A percentile compares a stretch with the other conserved stretches of the same genome.
Conservation (phyloP, 2,329 filamentous ascomycete genomes). For the Aspergillus sp. region DNA sequence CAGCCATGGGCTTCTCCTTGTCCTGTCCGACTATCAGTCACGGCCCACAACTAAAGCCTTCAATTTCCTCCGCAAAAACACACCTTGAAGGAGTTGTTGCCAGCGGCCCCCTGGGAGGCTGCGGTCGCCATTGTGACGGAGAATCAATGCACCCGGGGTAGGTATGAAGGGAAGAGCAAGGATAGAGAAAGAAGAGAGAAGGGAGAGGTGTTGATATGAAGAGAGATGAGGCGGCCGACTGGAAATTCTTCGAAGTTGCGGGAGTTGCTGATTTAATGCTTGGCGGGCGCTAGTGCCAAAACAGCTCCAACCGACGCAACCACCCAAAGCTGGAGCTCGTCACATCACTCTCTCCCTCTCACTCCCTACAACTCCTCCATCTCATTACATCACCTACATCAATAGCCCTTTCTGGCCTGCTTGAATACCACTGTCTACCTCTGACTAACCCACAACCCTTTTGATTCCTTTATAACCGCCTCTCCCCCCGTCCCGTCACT, state of each 20-base stretch:
- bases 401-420: neutral
- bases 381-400: neutral
- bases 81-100: slow-evolving; percentile 68
- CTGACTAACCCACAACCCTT: too few relatives aligned
- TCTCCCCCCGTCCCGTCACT: slow-evolving; percentile 5
- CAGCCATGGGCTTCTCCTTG: slow-evolving; percentile 98
- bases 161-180: slow-evolving; percentile 9
- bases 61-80: slow-evolving; percentile 19
- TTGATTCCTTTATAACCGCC: too few relatives aligned
- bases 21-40: slow-evolving; percentile 53
- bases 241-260: slow-evolving; percentile 40
- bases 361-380: slow-evolving; percentile 6
- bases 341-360: slow-evolving; percentile 22
- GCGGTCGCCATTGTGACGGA: slow-evolving; percentile 50
- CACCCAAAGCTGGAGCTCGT: slow-evolving; percentile 26
- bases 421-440: slow-evolving; percentile 1
- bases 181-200: slow-evolving; percentile 19
- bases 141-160: slow-evolving; percentile 26
- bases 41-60: slow-evolving; percentile 24
- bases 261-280: slow-evolving; percentile 17
- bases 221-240: slow-evolving; percentile 18
- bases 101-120: slow-evolving; percentile 48
- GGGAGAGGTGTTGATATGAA: slow-evolving; percentile 20
- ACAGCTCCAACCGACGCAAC: slow-evolving; percentile 28
- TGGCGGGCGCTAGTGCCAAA: slow-evolving; percentile 38